Evolutionary conservation across 805 yeast genomes (phyloP).

Genomic region (Pichia sporocuriosa): DNA sequence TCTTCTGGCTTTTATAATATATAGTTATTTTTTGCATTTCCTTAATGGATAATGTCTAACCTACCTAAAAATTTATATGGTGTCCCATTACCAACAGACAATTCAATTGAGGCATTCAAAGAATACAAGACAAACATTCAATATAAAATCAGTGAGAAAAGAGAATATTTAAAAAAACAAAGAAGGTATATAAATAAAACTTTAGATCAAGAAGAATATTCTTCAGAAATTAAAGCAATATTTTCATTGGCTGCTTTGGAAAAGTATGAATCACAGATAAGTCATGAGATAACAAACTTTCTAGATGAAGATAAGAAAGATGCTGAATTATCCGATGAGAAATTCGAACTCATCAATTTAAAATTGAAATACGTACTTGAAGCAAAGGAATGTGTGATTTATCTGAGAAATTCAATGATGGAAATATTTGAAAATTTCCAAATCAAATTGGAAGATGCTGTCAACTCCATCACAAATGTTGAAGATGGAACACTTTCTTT

Average conservation of each 20-base stretch:
- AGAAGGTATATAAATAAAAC: not conserved
- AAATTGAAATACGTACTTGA: no score
- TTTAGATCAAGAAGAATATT: not conserved
- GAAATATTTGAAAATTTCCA: no score
- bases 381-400: no score
- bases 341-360: no score
- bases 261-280: no score
- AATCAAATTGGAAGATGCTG: no score
- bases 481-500: no score
- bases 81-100: not conserved
- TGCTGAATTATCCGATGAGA: no score
- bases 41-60: not conserved
- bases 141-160: not conserved
- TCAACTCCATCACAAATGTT: no score
- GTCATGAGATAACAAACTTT: no score
- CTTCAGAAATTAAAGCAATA: not conserved
- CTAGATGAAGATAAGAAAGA: no score
- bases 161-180: not conserved
- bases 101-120: not conserved
- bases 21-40: not conserved
- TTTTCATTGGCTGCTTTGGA: not conserved
- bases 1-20: not conserved
- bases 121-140: constrained; percentile 1
- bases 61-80: constrained; percentile 1
- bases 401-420: no score